Conservation (phyloP, 2,329 filamentous ascomycete species). For the Scedosporium dehoogii region DNA sequence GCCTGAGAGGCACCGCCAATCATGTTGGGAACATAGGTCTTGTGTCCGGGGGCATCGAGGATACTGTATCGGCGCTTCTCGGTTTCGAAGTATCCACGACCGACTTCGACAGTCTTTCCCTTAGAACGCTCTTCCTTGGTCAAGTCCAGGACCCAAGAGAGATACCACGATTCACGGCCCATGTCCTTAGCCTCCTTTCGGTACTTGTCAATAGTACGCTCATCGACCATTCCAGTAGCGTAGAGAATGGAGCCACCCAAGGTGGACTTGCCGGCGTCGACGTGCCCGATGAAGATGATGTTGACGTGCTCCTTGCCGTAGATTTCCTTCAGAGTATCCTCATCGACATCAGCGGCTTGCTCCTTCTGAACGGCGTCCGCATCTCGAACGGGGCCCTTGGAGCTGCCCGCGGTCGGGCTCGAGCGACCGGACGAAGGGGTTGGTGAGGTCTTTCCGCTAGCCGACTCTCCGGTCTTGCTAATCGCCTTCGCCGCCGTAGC, state of each 20-base stretch:
- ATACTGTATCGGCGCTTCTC: slow-evolving; percentile 95
- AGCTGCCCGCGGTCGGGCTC: slow-evolving; percentile 56
- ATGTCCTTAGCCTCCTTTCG: slow-evolving; percentile 93
- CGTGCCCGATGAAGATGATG: slow-evolving; percentile 95
- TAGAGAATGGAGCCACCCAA: slow-evolving; percentile 90
- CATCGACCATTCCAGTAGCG: slow-evolving; percentile 96
- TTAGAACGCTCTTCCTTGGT: slow-evolving; percentile 94
- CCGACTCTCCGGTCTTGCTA: slow-evolving; percentile 71
- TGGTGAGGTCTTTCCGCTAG: slow-evolving; percentile 40
- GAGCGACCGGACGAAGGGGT: slow-evolving; percentile 75
- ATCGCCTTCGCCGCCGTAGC: slow-evolving; percentile 81
- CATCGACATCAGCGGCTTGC: slow-evolving; percentile 63
- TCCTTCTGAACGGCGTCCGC: slow-evolving; percentile 79
- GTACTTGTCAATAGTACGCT: slow-evolving; percentile 96
- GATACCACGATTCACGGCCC: slow-evolving; percentile 95
- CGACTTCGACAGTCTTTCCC: slow-evolving; percentile 97
- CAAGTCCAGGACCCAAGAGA: slow-evolving; percentile 95
- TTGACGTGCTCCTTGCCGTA: slow-evolving; percentile 92
- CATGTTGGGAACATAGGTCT: slow-evolving; percentile 97
- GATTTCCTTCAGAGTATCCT: slow-evolving; percentile 77
- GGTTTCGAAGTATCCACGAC: slow-evolving; percentile 91
- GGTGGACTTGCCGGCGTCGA: slow-evolving; percentile 96
- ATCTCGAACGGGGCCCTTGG: slow-evolving; percentile 49
- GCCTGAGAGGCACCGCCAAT: slow-evolving; percentile 91
- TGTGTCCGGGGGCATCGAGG: slow-evolving; percentile 92